Conservation (phyloP, 805 yeast species). For the Myxozyma udenii region DNA sequence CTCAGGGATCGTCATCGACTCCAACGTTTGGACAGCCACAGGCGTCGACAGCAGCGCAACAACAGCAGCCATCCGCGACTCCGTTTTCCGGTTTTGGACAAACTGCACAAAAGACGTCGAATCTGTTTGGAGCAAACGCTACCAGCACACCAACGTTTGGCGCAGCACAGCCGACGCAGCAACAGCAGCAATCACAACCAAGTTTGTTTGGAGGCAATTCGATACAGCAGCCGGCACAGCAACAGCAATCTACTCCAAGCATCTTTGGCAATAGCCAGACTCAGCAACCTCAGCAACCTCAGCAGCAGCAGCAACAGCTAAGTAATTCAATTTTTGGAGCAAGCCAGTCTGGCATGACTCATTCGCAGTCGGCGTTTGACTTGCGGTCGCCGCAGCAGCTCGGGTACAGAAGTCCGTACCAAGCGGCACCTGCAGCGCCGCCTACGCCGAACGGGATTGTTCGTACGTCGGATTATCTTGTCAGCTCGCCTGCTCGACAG, state of each 20-base stretch:
- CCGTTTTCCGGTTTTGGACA: neutral
- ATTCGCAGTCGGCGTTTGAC: conserved; percentile 24
- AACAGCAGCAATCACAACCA: neutral
- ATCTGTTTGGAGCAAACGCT: neutral
- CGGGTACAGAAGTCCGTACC: conserved; percentile 4
- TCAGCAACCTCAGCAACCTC: conserved; percentile 15
- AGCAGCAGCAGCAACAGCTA: neutral
- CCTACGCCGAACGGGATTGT: conserved; percentile 21
- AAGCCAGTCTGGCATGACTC: conserved; percentile 4
- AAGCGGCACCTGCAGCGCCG: conserved; percentile 29
- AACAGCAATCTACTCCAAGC: neutral
- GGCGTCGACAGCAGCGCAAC: neutral
- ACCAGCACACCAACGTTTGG: neutral
- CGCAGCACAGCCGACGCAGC: neutral
- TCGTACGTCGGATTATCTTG: conserved; percentile 15
- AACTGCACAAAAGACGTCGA: neutral
- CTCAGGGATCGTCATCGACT: neutral
- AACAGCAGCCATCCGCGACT: neutral
- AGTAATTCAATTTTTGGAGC: conserved; percentile 2
- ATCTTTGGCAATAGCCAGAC: conserved; percentile 2
- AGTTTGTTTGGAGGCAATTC: neutral
- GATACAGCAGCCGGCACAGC: no score
- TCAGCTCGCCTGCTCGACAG: conserved; percentile 12
- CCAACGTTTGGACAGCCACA: neutral
- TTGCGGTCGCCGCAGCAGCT: no score